Conservation (phyloP, 768 basidiomycete genomes). For the Pleurotus tuber-regium region DNA sequence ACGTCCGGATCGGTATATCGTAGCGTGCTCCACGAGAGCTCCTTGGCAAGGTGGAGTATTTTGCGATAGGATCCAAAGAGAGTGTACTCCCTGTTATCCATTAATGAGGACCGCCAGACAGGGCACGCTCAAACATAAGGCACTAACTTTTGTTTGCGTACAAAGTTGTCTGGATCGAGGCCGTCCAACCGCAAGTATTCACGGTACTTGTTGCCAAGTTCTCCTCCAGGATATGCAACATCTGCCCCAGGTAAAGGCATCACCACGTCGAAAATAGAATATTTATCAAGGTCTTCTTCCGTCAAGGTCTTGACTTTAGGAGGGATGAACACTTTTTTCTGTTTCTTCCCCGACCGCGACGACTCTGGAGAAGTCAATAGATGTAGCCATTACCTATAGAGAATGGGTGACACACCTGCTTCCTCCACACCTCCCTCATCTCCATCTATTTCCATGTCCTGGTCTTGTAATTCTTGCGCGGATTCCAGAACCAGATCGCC, state of each 20-base stretch:
- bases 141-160: constrained; percentile 83
- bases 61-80: constrained; percentile 92
- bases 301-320: constrained; percentile 77
- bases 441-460: constrained; percentile 28
- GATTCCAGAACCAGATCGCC: constrained; percentile 89
- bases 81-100: constrained; percentile 73
- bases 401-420: constrained; percentile 20
- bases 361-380: constrained; percentile 13
- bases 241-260: constrained; percentile 98
- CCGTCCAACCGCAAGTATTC: constrained; percentile 84
- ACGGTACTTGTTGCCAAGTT: constrained; percentile 81
- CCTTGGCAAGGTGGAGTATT: constrained; percentile 81
- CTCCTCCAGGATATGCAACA: constrained; percentile 87
- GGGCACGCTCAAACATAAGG: too few species aligned
- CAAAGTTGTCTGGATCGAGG: constrained; percentile 85
- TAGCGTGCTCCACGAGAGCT: constrained; percentile 78
- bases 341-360: constrained; percentile 28
- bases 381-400: too few species aligned
- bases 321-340: constrained; percentile 57
- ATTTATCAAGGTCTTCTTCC: constrained; percentile 72
- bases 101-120: constrained; percentile 5
- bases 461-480: constrained; percentile 22
- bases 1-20: constrained; percentile 94
- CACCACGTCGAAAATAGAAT: constrained; percentile 91
- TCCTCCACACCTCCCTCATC: constrained; percentile 30